phyloP scores from a whole-genome alignment of 345 rosid genomes.

The Aethionema arabicum region DNA sequence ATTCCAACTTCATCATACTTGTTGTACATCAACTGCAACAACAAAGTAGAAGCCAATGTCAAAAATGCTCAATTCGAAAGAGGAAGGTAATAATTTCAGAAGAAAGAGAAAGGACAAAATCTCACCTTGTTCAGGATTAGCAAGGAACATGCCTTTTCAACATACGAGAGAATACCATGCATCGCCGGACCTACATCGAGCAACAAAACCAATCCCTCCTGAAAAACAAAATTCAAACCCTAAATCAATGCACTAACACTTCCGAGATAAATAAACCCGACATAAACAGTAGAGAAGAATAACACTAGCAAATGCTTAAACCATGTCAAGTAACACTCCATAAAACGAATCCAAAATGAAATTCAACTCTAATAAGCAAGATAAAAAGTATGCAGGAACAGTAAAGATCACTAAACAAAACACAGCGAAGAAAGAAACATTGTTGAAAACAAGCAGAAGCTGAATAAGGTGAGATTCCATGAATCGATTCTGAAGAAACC shows the following conservation, averaged over 20 bases:
- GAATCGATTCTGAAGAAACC: background rate
- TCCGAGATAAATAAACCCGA: background rate
- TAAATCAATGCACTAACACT: background rate
- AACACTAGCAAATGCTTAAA: background rate
- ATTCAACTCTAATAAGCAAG: background rate
- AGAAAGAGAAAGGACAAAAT: background rate
- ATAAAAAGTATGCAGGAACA: background rate
- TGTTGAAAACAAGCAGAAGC: slow-evolving; percentile 1
- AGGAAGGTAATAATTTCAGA: background rate
- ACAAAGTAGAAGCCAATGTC: slow-evolving; percentile 8
- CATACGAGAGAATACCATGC: slow-evolving; percentile 61
- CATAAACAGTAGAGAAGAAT: slow-evolving; percentile 1
- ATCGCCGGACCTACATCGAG: slow-evolving; percentile 87
- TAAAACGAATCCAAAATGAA: slow-evolving; percentile 24
- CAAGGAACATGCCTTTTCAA: slow-evolving; percentile 67
- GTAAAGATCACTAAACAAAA: background rate
- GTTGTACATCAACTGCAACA: slow-evolving; percentile 66
- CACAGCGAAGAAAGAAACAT: background rate
- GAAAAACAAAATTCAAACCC: slow-evolving; percentile 2
- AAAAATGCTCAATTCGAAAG: background rate
- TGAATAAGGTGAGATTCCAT: background rate
- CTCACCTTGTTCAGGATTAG: slow-evolving; percentile 76
- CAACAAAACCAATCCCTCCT: slow-evolving; percentile 75
- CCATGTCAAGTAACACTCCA: background rate
- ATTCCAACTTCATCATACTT: slow-evolving; percentile 83